A percentile compares a stretch with the other conserved stretches of the same genome.
Evolutionary conservation across 23 red algal species (phyloP).

Genomic region (Porphyridium purpureum): DNA sequence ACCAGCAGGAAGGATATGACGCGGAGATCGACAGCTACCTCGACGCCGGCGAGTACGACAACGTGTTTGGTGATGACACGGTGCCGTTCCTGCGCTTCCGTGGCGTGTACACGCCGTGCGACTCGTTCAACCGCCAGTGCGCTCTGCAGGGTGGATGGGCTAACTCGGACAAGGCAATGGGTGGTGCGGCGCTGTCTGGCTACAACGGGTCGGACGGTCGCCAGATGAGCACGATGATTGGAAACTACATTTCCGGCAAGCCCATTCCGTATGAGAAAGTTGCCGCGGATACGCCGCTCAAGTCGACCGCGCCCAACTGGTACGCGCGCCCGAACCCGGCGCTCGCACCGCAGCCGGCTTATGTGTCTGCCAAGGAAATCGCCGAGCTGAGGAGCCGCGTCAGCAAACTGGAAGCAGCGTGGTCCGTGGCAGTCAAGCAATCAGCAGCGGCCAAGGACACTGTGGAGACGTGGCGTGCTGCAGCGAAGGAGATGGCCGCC

Average conservation of each 20-base stretch:
- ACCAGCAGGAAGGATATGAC: constrained; percentile 32
- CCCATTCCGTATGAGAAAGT: constrained; percentile 32
- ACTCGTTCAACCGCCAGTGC: constrained; percentile 53
- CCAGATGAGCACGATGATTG: constrained; percentile 25
- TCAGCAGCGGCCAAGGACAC: constrained; percentile 7
- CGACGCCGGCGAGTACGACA: constrained; percentile 49
- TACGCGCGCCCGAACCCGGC: constrained; percentile 38
- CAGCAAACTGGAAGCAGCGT: constrained; percentile 18
- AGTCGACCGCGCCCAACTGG: constrained; percentile 51
- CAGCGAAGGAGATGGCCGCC: constrained; percentile 23
- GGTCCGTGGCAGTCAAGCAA: constrained; percentile 14
- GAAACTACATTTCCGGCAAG: constrained; percentile 12
- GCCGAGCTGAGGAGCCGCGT: constrained; percentile 11
- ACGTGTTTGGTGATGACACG: constrained; percentile 42
- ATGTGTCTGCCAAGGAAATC: constrained; percentile 29
- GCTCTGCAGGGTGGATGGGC: constrained; percentile 52
- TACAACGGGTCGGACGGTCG: constrained; percentile 53
- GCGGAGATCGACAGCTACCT: constrained; percentile 60
- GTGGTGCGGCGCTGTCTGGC: constrained; percentile 43
- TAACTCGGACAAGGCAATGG: constrained; percentile 70
- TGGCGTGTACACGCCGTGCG: constrained; percentile 51
- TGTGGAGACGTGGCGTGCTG: constrained; percentile 9
- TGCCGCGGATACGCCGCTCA: constrained; percentile 46
- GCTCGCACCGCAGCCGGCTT: constrained; percentile 25
- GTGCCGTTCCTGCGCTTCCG: constrained; percentile 55